A percentile compares a stretch with the other conserved stretches of the same genome.
phyloP scores from a whole-genome alignment of 2,329 filamentous ascomycete species.

The Ophiostoma sp. region DNA sequence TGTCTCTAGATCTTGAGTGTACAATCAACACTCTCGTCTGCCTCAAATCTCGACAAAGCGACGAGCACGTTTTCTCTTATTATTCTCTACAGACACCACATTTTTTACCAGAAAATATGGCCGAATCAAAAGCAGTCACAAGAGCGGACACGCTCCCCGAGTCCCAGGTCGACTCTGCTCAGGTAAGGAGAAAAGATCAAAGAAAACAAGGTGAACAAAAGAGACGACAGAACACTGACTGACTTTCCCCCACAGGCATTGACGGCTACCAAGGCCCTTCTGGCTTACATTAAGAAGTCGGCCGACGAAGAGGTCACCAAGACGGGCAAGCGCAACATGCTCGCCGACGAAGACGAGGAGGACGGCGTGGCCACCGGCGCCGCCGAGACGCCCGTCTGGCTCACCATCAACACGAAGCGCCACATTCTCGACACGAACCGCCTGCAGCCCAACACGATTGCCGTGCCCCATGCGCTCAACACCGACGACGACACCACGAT shows the following conservation, averaged over 20 bases:
- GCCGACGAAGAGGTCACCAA: constrained; percentile 49
- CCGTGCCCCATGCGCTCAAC: constrained; percentile 74
- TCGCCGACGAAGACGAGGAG: constrained; percentile 47
- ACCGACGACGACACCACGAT: constrained; percentile 66
- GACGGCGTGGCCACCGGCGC: constrained; percentile 39
- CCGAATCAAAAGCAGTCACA: constrained; percentile 25
- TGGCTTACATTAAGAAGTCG: constrained; percentile 61
- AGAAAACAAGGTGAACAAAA: neutral
- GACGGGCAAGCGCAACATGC: constrained; percentile 57
- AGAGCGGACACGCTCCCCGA: constrained; percentile 18
- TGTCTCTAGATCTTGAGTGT: neutral
- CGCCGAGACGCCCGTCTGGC: constrained; percentile 58
- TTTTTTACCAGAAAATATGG: constrained; percentile 22
- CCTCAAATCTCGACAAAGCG: neutral
- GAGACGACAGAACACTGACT: neutral
- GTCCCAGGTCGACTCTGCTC: constrained; percentile 26
- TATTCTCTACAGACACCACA: neutral
- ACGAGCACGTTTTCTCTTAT: neutral
- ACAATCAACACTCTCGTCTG: neutral
- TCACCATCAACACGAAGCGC: constrained; percentile 64
- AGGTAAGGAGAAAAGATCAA: constrained; percentile 24
- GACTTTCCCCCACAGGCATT: constrained; percentile 46
- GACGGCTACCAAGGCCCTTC: constrained; percentile 63
- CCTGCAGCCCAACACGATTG: constrained; percentile 81
- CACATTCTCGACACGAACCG: constrained; percentile 70